These are phyloP conservation scores for Ophiostoma tasmaniense DNA, from an alignment of 2,329 filamentous ascomycete species.

Conservation along the genomic window DNA sequence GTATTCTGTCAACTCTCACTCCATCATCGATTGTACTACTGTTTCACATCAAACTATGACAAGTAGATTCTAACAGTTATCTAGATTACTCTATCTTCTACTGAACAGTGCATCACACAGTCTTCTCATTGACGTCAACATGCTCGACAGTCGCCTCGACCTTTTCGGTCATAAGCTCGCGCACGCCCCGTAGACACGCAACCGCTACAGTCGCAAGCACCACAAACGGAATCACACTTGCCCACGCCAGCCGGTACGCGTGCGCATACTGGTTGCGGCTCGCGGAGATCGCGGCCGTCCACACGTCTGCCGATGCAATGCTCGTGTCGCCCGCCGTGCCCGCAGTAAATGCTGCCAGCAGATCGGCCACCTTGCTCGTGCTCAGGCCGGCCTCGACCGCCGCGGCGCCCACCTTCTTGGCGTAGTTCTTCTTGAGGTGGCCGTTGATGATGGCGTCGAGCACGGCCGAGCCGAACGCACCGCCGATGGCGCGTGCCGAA, in stretches of 20 bases:
- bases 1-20: not conserved
- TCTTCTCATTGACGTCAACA: constrained; percentile 12
- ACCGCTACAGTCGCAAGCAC: constrained; percentile 39
- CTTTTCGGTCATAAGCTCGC: constrained; percentile 45
- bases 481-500: constrained; percentile 44
- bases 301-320: constrained; percentile 31
- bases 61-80: not conserved
- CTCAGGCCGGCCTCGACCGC: constrained; percentile 37
- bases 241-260: constrained; percentile 42
- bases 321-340: constrained; percentile 26
- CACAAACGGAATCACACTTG: constrained; percentile 43
- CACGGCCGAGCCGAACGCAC: constrained; percentile 44
- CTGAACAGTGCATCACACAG: not conserved
- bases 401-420: constrained; percentile 31
- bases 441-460: constrained; percentile 44
- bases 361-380: constrained; percentile 27
- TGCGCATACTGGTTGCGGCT: constrained; percentile 38
- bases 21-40: not conserved
- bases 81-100: not conserved
- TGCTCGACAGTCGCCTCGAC: constrained; percentile 44
- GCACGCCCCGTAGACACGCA: constrained; percentile 37
- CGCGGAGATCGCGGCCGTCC: constrained; percentile 31
- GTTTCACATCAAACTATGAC: not conserved
- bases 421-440: constrained; percentile 34
- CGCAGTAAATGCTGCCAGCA: constrained; percentile 33